Evolutionary conservation across 805 yeast species (phyloP).

Genomic region (Yamadazyma scolyti): DNA sequence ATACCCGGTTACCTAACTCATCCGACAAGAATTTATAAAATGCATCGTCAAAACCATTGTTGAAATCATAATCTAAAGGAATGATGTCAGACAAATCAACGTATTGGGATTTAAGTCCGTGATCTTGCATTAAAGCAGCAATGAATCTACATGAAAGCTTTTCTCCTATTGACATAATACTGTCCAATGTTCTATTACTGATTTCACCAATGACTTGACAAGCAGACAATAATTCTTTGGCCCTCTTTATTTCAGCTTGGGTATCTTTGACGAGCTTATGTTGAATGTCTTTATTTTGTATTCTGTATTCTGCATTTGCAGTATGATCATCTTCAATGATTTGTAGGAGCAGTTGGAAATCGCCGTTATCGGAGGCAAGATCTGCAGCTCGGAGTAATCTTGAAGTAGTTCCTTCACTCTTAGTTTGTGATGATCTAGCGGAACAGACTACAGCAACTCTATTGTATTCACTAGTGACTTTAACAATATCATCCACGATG

Average conservation of each 20-base stretch:
- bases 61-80: constrained; percentile 55
- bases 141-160: constrained; percentile 87
- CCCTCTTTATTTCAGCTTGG: constrained; percentile 60
- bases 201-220: constrained; percentile 91
- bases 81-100: constrained; percentile 75
- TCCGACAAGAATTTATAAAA: constrained; percentile 58
- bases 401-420: constrained; percentile 94
- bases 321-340: constrained; percentile 76
- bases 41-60: constrained; percentile 59
- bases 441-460: constrained; percentile 94
- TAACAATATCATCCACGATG: constrained; percentile 82
- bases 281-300: constrained; percentile 45
- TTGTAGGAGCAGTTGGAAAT: constrained; percentile 57
- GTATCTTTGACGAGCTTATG: constrained; percentile 57
- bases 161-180: constrained; percentile 92
- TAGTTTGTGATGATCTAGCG: constrained; percentile 87
- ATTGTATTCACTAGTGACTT: constrained; percentile 52
- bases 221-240: constrained; percentile 73
- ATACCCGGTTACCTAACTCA: constrained; percentile 49
- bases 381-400: constrained; percentile 84
- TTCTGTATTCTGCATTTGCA: constrained; percentile 57
- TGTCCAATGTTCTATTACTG: constrained; percentile 80
- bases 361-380: constrained; percentile 57
- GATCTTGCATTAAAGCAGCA: constrained; percentile 79
- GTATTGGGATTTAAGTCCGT: constrained; percentile 72